Percentiles rank a stretch among this genome's conserved stretches.
These are phyloP conservation scores for Cercospora zeae-maydis DNA, from an alignment of 2,329 filamentous ascomycete genomes.

Conservation along the genomic window DNA sequence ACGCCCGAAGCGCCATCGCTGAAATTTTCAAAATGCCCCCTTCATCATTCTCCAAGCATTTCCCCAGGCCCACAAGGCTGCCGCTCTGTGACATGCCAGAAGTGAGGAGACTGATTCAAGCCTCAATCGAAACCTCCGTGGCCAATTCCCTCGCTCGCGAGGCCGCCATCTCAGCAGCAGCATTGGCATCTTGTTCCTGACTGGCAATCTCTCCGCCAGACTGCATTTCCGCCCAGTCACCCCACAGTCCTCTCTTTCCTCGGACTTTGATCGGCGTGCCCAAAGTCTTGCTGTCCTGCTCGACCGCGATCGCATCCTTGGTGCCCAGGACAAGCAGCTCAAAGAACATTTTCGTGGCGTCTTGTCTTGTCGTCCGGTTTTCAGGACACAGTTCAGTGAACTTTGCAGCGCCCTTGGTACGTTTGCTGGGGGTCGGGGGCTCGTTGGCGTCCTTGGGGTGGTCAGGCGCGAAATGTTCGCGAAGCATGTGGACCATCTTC, in stretches of 20 bases:
- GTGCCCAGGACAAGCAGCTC: conserved; percentile 93
- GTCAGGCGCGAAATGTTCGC: conserved; percentile 65
- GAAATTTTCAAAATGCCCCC: background rate
- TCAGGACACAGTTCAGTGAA: conserved; percentile 93
- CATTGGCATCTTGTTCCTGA: conserved; percentile 7
- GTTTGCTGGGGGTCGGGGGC: conserved; percentile 62
- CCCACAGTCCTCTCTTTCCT: conserved; percentile 95
- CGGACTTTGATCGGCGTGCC: conserved; percentile 78
- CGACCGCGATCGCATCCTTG: conserved; percentile 96
- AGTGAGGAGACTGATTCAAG: background rate
- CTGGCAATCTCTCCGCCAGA: conserved; percentile 25
- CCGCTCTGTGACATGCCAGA: background rate
- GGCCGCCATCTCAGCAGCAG: background rate
- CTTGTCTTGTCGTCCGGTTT: conserved; percentile 71
- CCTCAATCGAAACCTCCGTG: background rate
- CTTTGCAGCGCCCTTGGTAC: conserved; percentile 71
- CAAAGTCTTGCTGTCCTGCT: conserved; percentile 68
- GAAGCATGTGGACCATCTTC: conserved; percentile 90
- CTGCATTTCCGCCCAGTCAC: conserved; percentile 79
- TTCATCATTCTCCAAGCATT: background rate
- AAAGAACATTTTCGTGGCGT: conserved; percentile 99
- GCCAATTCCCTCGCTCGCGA: background rate
- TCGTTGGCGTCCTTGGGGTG: conserved; percentile 62
- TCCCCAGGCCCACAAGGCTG: background rate
- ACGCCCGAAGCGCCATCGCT: conserved; percentile 1